Base-by-base conservation (phyloP, 2,329 filamentous ascomycete species). In the Alternaria atra region DNA sequence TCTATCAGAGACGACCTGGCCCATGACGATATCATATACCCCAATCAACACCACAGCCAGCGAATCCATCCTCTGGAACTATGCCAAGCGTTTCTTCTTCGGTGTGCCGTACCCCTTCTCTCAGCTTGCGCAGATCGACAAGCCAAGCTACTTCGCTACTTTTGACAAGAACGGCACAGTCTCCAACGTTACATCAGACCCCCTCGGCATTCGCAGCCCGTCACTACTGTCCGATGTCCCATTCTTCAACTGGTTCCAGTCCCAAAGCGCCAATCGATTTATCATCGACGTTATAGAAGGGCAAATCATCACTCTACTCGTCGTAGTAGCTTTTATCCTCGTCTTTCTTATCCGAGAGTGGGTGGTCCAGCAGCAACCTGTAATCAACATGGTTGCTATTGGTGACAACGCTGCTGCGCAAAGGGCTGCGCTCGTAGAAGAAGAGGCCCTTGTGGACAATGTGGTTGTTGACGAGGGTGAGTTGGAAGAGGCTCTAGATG, bases 291-390 rank as follows among this genome's bases (percentile, higher is more conserved):
- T 94, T 1, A 82, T 97, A 4, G 95, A 99, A 80, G 95, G 95
- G 4, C 94, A 97, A 74, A 87, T 98, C 48, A 97, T 99, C 68
- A 99, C 94, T 0, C 82, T 97, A 6, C 82, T 96, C 10, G 92
- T 98, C 52, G 94, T 99, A 7, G 86, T 97, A 44, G 93, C 91
- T 59, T 99, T 98, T 78, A 97, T 99, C 60, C 82, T 99, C n/a
- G 89, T 99, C 42, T 99, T 99, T 69, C 81, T 99, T 4, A 97
- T 99, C 47, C 85, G 96, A 47, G 95, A 99, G 80, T 99, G 97
- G 86, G 95, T 99, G 52, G 93, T 99, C 9, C 95, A 99, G 77
- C 95, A 99, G 77, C 95, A 99, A 75, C 95, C 94, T 5, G 90
- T 94, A 66, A 90, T 95, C 68, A 96, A 97, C 71, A 90, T 95